Evolutionary conservation across 2,329 filamentous ascomycete species (phyloP).

Genomic region (Knufia petricola): DNA sequence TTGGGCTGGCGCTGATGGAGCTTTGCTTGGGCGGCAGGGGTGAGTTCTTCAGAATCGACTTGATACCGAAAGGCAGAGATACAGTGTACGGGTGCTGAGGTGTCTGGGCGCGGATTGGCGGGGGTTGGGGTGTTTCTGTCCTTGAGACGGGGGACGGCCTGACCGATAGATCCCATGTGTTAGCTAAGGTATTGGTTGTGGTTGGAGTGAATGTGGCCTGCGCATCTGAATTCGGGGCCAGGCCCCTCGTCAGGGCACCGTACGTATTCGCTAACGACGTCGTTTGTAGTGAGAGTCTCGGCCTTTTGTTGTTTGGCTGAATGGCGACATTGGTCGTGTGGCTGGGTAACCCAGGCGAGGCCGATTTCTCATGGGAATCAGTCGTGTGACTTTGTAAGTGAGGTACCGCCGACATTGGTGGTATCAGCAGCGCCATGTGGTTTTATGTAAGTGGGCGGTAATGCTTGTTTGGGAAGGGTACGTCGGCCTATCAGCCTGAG

Average conservation of each 20-base stretch:
- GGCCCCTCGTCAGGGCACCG: slow-evolving; percentile 43
- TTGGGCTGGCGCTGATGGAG: slow-evolving; percentile 31
- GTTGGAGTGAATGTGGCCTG: slow-evolving; percentile 45
- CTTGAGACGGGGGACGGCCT: slow-evolving; percentile 30
- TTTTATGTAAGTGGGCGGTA: slow-evolving; percentile 1
- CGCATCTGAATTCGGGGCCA: slow-evolving; percentile 46
- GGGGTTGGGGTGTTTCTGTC: slow-evolving; percentile 27
- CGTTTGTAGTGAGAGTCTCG: slow-evolving; percentile 54
- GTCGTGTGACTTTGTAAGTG: slow-evolving; percentile 1
- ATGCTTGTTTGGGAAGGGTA: neutral
- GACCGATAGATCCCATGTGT: slow-evolving; percentile 44
- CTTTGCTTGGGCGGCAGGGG: slow-evolving; percentile 31
- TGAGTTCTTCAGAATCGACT: slow-evolving; percentile 40
- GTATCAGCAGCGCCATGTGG: slow-evolving; percentile 2
- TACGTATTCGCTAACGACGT: slow-evolving; percentile 41
- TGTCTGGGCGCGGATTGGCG: slow-evolving; percentile 4
- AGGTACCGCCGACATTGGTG: slow-evolving; percentile 3
- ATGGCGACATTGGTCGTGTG: neutral
- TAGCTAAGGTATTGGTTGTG: slow-evolving; percentile 51
- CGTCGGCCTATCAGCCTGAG: neutral
- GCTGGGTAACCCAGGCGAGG: slow-evolving; percentile 1
- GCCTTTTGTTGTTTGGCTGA: slow-evolving; percentile 30
- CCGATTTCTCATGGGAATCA: slow-evolving; percentile 1
- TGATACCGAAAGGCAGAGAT: slow-evolving; percentile 35
- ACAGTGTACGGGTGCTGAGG: slow-evolving; percentile 28